Evolutionary conservation across 1,284 basidiomycete genomes (phyloP).

Genomic region (Ceratobasidium sp.): DNA sequence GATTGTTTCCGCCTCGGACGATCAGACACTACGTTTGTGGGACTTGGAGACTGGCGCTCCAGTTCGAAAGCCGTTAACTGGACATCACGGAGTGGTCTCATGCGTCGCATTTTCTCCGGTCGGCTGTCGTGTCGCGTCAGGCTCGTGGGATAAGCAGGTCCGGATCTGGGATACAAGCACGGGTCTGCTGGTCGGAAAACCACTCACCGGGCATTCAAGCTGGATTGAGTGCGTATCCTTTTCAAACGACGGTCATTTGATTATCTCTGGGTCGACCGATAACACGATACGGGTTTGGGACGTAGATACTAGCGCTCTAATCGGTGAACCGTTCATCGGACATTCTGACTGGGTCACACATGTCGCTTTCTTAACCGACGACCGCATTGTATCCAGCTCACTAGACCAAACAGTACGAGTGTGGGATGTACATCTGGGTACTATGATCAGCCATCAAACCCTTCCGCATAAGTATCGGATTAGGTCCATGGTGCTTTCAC

Average conservation of each 20-base stretch:
- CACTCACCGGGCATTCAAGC: constrained; percentile 83
- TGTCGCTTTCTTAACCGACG: neutral
- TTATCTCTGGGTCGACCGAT: constrained; percentile 93
- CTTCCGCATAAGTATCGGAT: too few species aligned
- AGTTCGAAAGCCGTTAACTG: neutral
- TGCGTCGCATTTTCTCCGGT: constrained; percentile 69
- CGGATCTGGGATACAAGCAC: constrained; percentile 87
- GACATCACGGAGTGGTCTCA: constrained; percentile 1
- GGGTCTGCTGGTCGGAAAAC: constrained; percentile 75
- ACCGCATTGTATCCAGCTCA: neutral
- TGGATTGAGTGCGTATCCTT: constrained; percentile 64
- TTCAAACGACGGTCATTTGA: constrained; percentile 80
- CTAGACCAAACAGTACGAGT: neutral
- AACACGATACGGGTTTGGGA: constrained; percentile 92
- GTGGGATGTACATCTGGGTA: neutral
- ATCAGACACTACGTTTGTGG: constrained; percentile 41
- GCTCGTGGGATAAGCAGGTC: constrained; percentile 84
- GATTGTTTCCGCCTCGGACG: constrained; percentile 40
- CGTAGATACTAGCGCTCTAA: neutral
- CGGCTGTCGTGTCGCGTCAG: constrained; percentile 83
- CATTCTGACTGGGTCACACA: neutral
- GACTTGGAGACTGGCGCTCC: neutral
- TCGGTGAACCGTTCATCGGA: neutral
- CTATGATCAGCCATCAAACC: too few species aligned
- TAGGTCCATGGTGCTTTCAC: too few species aligned